phyloP scores from a whole-genome alignment of 2,329 filamentous ascomycete species.

The Davidsoniella virescens region DNA sequence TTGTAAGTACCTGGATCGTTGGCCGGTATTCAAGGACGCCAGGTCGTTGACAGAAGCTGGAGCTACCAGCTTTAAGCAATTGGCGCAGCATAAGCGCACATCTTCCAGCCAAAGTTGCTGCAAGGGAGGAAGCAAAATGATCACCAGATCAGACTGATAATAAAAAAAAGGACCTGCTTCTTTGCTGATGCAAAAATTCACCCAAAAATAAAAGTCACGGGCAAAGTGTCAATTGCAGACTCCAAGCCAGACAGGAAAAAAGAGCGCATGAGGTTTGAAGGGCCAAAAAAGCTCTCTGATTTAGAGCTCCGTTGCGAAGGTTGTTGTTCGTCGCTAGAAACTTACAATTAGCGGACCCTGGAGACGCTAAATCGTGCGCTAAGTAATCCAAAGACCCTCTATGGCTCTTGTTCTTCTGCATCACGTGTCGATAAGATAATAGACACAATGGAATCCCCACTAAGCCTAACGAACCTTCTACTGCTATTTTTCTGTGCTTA shows the following conservation, averaged over 20 bases:
- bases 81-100: conserved; percentile 5
- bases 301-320: too few relatives aligned
- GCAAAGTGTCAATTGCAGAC: not conserved
- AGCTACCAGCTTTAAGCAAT: conserved; percentile 9
- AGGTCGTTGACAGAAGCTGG: not conserved
- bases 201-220: not conserved
- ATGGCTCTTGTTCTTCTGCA: not conserved
- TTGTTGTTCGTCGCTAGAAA: too few relatives aligned
- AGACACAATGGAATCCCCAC: too few relatives aligned
- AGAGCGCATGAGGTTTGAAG: too few relatives aligned
- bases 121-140: not conserved
- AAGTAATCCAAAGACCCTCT: too few relatives aligned
- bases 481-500: not conserved
- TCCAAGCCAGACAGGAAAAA: too few relatives aligned
- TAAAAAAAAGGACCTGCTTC: too few relatives aligned
- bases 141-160: too few relatives aligned
- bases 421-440: conserved; percentile 11
- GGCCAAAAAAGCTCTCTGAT: too few relatives aligned
- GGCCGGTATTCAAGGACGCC: too few relatives aligned
- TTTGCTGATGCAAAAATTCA: not conserved
- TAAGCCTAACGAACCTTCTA: not conserved
- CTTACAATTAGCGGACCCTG: not conserved
- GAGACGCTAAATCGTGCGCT: too few relatives aligned
- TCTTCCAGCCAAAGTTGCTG: conserved; percentile 8
- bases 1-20: too few relatives aligned